Evolutionary conservation across 352 stramenopile genomes (phyloP), one percentile per base, ranked within the genome.

Genomic region (Pythium volutum): DNA sequence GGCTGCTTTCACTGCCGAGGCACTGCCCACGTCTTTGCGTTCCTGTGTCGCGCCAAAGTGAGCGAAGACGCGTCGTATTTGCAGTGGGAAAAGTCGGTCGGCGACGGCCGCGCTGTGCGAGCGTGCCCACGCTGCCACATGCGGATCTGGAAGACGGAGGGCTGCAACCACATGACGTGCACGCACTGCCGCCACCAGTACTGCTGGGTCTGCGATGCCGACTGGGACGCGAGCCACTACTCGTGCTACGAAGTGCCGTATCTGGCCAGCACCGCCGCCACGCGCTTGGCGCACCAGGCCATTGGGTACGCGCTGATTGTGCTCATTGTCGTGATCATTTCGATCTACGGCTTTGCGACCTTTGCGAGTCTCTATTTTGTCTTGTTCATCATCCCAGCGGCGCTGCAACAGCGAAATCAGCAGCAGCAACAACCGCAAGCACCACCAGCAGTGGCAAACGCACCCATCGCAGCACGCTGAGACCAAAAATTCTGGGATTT

Each of bases 121-220:
- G 62, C 66, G 10, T 89, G 81, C 61, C 81, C 81, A 11, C 67
- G 75, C 18, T 91, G 81, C 47, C 56, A 74, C 12, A 86, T 91
- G 71, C 72, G 77, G 43, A 91, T 91, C 54, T 91, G 81, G 81
- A 91, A 89, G 68, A 83, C 71, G 38, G 81, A 91, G 58, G 81
- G 81, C 15, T 81, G 74, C 62, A 88, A 88, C 55, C 81, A 91
- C 69, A 91, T 91, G 71, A 88, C 73, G 26, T 90, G 81, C 59
- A 74, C 75, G n/a, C 65, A 71, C 36, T 90, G 81, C 34, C 77
- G 74, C 8, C 73, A 76, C 46, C 66, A 90, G 58, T 91, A 83
- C 56, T 91, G 81, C 62, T 91, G 81, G 81, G 71, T 88, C 9
- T 91, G 81, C 39, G 77, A 79, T 23, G 73, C 61, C 23, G 42